A percentile compares a stretch with the other conserved stretches of the same genome.
phyloP scores from a whole-genome alignment of 23 red algal genomes.

The Gracilaria vermiculophylla region DNA sequence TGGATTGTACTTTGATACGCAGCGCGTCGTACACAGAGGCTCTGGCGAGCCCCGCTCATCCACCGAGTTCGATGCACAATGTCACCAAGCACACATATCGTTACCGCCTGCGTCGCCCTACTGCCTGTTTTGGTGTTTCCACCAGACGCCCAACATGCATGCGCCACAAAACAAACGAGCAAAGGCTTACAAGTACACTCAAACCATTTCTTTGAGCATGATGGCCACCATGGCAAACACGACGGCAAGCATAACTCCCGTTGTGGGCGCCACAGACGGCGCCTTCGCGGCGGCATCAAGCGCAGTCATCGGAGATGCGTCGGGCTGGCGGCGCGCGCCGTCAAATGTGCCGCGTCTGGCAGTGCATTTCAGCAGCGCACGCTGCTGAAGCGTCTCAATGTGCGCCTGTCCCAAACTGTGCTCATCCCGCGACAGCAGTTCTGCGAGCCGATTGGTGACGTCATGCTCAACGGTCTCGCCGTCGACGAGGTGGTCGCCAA shows the following conservation, averaged over 20 bases:
- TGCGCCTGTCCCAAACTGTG: neutral
- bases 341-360: neutral
- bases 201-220: constrained; percentile 11
- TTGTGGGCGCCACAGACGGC: neutral
- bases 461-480: constrained; percentile 18
- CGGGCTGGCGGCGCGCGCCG: neutral
- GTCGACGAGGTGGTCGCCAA: constrained; percentile 21
- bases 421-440: constrained; percentile 19
- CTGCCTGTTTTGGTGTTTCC: too few species aligned
- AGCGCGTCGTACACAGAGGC: too few species aligned
- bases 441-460: constrained; percentile 12
- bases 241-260: neutral
- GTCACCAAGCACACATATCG: too few species aligned
- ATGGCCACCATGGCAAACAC: constrained; percentile 17
- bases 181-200: neutral
- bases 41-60: too few species aligned
- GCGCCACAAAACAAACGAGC: too few species aligned
- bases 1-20: too few species aligned
- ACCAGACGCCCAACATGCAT: too few species aligned
- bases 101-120: too few species aligned
- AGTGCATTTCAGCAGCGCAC: neutral
- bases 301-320: neutral
- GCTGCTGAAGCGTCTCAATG: constrained; percentile 12
- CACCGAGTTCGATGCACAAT: too few species aligned
- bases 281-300: neutral